These are phyloP conservation scores for Rhodotorula paludigena DNA, from an alignment of 768 basidiomycete genomes.

Conservation along the genomic window DNA sequence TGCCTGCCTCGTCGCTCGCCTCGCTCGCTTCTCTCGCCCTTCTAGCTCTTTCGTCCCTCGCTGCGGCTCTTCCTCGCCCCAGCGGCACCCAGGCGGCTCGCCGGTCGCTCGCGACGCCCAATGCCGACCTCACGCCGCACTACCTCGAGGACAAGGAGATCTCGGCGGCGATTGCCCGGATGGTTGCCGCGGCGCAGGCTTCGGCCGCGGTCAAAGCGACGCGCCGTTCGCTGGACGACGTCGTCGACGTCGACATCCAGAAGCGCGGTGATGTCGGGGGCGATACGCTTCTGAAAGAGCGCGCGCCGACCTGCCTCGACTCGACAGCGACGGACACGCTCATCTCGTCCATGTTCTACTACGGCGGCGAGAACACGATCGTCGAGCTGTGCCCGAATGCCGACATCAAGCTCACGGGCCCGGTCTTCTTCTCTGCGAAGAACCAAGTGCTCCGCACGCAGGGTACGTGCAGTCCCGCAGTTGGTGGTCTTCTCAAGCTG, in stretches of 20 bases:
- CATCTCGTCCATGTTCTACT: constrained; percentile 39
- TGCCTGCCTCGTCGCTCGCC: constrained; percentile 15
- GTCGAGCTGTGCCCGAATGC: constrained; percentile 42
- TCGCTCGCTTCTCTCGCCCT: constrained; percentile 17
- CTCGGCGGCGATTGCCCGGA: constrained; percentile 1
- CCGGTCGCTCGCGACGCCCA: not conserved
- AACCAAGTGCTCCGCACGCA: constrained; percentile 44
- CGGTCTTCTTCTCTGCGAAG: constrained; percentile 38
- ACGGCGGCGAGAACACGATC: constrained; percentile 37
- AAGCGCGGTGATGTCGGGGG: not conserved
- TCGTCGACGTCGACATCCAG: constrained; percentile 22
- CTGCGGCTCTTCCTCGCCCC: constrained; percentile 12
- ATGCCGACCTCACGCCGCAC: constrained; percentile 3
- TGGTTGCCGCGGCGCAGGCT: constrained; percentile 15
- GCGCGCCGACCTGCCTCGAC: constrained; percentile 33
- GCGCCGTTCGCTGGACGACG: constrained; percentile 12
- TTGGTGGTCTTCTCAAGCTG: not conserved
- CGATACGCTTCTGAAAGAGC: constrained; percentile 6
- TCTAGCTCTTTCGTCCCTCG: constrained; percentile 26
- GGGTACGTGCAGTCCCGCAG: constrained; percentile 8
- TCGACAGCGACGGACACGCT: constrained; percentile 27
- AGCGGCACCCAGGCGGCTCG: not conserved
- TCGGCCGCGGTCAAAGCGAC: constrained; percentile 27
- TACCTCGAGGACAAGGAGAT: constrained; percentile 13
- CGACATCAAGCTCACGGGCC: constrained; percentile 25